Evolutionary conservation across 495 filamentous ascomycete species (phyloP).

Genomic region (Penicillium waksmanii): DNA sequence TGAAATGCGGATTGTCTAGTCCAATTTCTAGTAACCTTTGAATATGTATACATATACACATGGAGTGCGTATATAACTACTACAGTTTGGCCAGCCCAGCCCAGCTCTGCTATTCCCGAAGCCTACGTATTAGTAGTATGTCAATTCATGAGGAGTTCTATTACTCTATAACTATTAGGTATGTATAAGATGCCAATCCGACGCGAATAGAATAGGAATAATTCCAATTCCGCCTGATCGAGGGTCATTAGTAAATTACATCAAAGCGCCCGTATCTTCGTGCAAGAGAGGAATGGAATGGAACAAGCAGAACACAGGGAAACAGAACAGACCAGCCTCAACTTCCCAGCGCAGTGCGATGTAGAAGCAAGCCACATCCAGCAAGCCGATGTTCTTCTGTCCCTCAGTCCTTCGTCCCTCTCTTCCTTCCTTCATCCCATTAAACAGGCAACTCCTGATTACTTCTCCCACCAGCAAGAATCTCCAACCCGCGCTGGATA

Average conservation of each 20-base stretch:
- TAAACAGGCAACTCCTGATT: conserved; percentile 76
- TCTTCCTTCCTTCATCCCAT: conserved; percentile 12
- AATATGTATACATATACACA: too few species aligned
- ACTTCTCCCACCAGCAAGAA: conserved; percentile 62
- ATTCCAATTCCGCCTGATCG: neutral
- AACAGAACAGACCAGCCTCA: neutral
- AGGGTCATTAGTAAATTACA: conserved; percentile 2
- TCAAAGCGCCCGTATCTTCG: conserved; percentile 1
- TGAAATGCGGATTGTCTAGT: neutral
- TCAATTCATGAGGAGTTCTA: neutral
- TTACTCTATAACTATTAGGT: conserved; percentile 1
- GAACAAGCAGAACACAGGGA: neutral
- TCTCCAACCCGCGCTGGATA: conserved; percentile 69
- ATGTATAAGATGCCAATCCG: neutral
- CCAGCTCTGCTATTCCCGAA: too few species aligned
- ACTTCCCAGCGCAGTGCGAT: neutral
- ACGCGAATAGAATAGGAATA: neutral
- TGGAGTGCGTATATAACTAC: too few species aligned
- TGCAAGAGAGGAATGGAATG: neutral
- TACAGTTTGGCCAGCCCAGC: too few species aligned
- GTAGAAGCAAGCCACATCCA: neutral
- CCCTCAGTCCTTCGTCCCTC: too few species aligned
- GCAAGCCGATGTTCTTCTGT: too few species aligned
- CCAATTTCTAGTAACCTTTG: neutral
- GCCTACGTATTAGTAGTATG: too few species aligned